Conservation (phyloP, 2,329 filamentous ascomycete genomes). For the Colletotrichum sp. region DNA sequence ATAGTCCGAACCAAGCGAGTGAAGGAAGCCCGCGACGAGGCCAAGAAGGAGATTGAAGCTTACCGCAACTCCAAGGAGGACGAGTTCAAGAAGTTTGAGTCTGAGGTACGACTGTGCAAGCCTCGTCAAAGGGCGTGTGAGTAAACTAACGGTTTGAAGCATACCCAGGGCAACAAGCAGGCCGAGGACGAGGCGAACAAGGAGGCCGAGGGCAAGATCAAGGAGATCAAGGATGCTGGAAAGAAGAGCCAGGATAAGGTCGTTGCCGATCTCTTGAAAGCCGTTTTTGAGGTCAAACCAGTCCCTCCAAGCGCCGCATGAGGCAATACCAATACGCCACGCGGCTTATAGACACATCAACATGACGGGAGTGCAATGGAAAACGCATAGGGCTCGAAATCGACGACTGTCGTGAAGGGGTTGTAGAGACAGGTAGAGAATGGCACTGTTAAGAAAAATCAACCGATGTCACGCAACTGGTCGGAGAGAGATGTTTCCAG, state of each 20-base stretch:
- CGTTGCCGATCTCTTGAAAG: conserved; percentile 80
- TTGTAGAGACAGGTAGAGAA: background rate
- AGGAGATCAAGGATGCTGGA: conserved; percentile 81
- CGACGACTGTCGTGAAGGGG: background rate
- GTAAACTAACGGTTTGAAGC: conserved; percentile 58
- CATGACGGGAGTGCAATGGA: background rate
- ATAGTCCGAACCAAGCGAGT: conserved; percentile 87
- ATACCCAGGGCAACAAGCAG: conserved; percentile 85
- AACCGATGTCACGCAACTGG: background rate
- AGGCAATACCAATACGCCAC: background rate
- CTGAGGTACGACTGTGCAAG: conserved; percentile 53
- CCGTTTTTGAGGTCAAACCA: conserved; percentile 85
- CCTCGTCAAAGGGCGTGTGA: background rate
- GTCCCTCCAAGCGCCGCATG: conserved; percentile 48
- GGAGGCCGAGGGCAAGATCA: conserved; percentile 78
- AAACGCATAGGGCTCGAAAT: background rate
- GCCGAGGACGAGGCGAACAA: conserved; percentile 82
- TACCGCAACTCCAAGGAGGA: conserved; percentile 90
- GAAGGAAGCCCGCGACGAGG: conserved; percentile 94
- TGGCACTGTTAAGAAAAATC: background rate
- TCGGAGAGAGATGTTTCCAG: background rate
- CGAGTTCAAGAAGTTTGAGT: conserved; percentile 94
- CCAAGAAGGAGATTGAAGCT: conserved; percentile 96
- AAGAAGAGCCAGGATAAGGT: conserved; percentile 81
- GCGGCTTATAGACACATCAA: background rate